Percentiles rank a stretch among this genome's conserved stretches.
phyloP scores from a whole-genome alignment of 2,329 filamentous ascomycete genomes.

The Gremmenia infestans region DNA sequence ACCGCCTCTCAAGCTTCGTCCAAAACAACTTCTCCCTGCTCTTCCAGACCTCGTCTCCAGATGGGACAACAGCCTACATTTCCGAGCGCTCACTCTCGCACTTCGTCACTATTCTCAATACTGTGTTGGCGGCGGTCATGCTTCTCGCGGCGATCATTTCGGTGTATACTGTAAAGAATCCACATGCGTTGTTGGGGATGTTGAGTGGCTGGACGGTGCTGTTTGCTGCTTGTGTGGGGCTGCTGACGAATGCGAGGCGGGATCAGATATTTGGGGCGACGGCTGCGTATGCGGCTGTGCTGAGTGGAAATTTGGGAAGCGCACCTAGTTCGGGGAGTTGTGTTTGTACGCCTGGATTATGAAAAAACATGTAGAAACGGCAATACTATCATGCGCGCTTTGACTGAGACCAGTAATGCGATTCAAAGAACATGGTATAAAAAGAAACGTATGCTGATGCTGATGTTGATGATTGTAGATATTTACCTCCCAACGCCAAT shows the following conservation, averaged over 20 bases:
- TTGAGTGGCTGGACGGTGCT: constrained; percentile 18
- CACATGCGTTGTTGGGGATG: constrained; percentile 14
- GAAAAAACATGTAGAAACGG: too few species aligned
- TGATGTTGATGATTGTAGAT: too few species aligned
- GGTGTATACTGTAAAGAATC: constrained; percentile 13
- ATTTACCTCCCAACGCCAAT: too few species aligned
- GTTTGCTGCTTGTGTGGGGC: constrained; percentile 20
- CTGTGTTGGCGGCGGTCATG: constrained; percentile 14
- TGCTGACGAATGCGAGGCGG: constrained; percentile 20
- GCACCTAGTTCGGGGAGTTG: neutral
- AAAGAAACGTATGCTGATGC: too few species aligned
- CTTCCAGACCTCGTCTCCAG: constrained; percentile 7
- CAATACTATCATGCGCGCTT: too few species aligned
- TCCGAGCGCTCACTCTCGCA: constrained; percentile 5
- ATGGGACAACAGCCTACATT: constrained; percentile 11
- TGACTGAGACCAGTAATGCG: too few species aligned
- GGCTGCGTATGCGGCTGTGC: constrained; percentile 20
- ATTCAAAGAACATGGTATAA: too few species aligned
- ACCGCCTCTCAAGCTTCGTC: constrained; percentile 27
- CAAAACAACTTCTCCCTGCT: constrained; percentile 22
- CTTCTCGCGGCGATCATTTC: constrained; percentile 18
- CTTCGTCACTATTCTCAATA: constrained; percentile 9
- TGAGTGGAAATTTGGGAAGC: constrained; percentile 17
- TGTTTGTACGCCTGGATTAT: constrained; percentile 3
- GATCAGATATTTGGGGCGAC: constrained; percentile 20